Evolutionary conservation across 306 rosid genomes (phyloP).

Genomic region (Quercus aquifolioides): DNA sequence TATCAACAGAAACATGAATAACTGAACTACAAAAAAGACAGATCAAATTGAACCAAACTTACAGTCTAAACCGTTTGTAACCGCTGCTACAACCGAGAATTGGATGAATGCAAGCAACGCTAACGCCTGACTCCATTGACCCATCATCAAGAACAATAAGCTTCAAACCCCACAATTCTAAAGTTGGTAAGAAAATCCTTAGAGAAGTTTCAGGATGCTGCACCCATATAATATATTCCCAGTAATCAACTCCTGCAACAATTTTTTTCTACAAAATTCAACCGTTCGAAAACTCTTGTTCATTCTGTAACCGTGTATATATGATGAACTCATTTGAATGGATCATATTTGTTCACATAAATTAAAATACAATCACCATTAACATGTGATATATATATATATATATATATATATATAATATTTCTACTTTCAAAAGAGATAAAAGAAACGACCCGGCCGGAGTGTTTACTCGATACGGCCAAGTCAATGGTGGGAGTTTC

Average conservation of each 20-base stretch:
- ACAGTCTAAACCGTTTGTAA: background rate
- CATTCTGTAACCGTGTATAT: background rate
- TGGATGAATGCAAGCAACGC: background rate
- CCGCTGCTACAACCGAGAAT: background rate
- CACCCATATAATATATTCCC: background rate
- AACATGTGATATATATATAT: too few relatives aligned
- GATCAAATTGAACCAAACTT: constrained; percentile 8
- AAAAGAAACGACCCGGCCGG: background rate
- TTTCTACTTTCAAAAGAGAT: background rate
- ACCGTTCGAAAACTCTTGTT: background rate
- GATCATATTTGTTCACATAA: background rate
- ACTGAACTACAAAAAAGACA: background rate
- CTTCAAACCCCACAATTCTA: background rate
- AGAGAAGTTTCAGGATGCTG: background rate
- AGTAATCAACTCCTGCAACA: background rate
- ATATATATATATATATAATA: background rate
- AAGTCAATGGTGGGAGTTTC: background rate
- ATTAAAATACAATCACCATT: background rate
- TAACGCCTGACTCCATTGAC: background rate
- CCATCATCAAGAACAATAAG: constrained; percentile 6
- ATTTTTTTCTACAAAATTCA: background rate
- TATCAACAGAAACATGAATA: background rate
- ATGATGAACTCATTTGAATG: background rate
- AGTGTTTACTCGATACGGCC: background rate
- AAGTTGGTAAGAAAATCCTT: background rate